These are phyloP conservation scores for Mychonastes homosphaera DNA, from an alignment of 139 green algal genomes.

Conservation along the genomic window DNA sequence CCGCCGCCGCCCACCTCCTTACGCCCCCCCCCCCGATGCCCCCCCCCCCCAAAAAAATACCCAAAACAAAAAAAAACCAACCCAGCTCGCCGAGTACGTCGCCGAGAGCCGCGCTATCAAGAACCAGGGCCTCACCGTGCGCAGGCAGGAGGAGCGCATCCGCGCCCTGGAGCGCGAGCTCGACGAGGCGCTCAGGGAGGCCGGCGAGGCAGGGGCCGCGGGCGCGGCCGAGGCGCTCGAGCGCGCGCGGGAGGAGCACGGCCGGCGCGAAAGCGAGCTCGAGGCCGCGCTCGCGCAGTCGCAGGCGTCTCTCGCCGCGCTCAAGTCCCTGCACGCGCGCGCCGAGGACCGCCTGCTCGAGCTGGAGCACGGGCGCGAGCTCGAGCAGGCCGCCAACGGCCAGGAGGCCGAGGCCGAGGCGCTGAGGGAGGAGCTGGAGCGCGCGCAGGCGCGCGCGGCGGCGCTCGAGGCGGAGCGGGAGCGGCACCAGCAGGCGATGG, in stretches of 20 bases:
- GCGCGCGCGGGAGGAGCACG: conserved; percentile 26
- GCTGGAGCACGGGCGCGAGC: conserved; percentile 40
- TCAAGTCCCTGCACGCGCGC: conserved; percentile 59
- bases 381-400: conserved; percentile 31
- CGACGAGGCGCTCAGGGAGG: conserved; percentile 23
- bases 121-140: conserved; percentile 79
- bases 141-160: conserved; percentile 59
- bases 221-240: conserved; percentile 27
- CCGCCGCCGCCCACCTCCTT: too few species aligned
- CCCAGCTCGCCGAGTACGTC: conserved; percentile 76
- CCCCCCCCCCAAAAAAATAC: too few species aligned
- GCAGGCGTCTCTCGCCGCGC: conserved; percentile 48
- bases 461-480: too few species aligned
- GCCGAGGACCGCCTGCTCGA: conserved; percentile 69
- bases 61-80: too few species aligned
- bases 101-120: conserved; percentile 61
- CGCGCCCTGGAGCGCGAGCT: conserved; percentile 32
- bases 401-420: conserved; percentile 35
- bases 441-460: too few species aligned
- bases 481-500: too few species aligned
- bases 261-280: conserved; percentile 9
- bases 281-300: conserved; percentile 50
- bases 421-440: conserved; percentile 48
- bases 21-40: too few species aligned
- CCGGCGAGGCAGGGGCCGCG: conserved; percentile 21